Evolutionary conservation across 2,329 filamentous ascomycete species (phyloP).

Genomic region (Ophiocordyceps australis): DNA sequence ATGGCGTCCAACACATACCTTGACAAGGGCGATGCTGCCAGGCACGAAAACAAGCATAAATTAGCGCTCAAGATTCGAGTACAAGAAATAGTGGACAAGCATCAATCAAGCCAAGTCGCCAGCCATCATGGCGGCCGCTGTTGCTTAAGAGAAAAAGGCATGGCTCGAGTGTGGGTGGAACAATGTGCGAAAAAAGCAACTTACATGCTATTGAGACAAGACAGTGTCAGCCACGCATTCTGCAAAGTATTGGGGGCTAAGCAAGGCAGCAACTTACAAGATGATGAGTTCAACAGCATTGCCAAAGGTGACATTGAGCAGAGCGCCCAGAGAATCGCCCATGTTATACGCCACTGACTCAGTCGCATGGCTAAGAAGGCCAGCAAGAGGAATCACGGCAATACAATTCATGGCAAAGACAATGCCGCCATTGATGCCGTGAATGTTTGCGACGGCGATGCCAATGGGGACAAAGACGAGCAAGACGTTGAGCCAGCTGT

Average conservation of each 20-base stretch:
- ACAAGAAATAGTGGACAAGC: no score
- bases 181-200: no score
- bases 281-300: constrained; percentile 70
- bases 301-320: constrained; percentile 63
- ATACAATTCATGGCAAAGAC: constrained; percentile 60
- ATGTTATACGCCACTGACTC: constrained; percentile 57
- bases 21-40: constrained; percentile 58
- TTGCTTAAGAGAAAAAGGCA: no score
- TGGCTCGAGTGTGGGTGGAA: no score
- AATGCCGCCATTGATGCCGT: constrained; percentile 35
- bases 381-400: constrained; percentile 58
- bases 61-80: no score
- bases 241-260: no score
- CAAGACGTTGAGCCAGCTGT: constrained; percentile 64
- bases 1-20: constrained; percentile 16
- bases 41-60: no score
- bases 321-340: constrained; percentile 53
- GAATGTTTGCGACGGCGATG: constrained; percentile 42
- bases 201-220: not conserved
- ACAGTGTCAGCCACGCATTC: not conserved
- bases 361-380: constrained; percentile 53
- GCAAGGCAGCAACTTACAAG: no score
- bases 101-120: no score
- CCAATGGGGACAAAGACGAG: constrained; percentile 64
- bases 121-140: no score